phyloP scores from a whole-genome alignment of 768 basidiomycete species.

The Rhizopogon rudus region DNA sequence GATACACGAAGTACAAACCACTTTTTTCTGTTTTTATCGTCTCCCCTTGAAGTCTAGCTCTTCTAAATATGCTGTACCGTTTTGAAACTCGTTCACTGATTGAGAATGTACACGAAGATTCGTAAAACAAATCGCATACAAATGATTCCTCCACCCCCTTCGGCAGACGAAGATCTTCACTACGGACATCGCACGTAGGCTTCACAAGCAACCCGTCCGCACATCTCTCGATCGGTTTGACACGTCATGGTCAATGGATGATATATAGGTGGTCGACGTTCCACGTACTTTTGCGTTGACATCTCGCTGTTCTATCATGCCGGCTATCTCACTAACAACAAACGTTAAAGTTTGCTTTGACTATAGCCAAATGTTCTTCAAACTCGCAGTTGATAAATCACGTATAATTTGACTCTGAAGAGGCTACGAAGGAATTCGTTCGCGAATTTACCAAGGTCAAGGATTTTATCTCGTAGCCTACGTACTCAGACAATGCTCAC shows the following conservation, averaged over 20 bases:
- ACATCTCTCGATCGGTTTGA: too few relatives aligned
- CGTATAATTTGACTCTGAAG: constrained; percentile 13
- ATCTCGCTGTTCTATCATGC: constrained; percentile 22
- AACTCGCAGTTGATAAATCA: background rate
- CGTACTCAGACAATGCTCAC: background rate
- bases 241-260: too few relatives aligned
- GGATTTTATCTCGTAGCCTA: background rate
- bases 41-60: background rate
- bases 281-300: too few relatives aligned
- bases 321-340: constrained; percentile 33
- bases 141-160: too few relatives aligned
- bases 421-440: constrained; percentile 29
- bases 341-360: constrained; percentile 27
- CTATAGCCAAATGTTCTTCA: background rate
- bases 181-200: too few relatives aligned
- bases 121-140: background rate
- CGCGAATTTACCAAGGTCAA: constrained; percentile 55
- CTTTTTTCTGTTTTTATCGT: background rate
- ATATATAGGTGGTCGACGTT: too few relatives aligned
- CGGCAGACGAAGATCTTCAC: too few relatives aligned
- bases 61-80: background rate
- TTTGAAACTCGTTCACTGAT: background rate
- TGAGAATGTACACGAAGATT: background rate
- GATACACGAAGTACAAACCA: background rate
- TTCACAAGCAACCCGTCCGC: too few relatives aligned